phyloP scores from a whole-genome alignment of 116 monocot genomes.

The Trichopus zeylanicus region DNA sequence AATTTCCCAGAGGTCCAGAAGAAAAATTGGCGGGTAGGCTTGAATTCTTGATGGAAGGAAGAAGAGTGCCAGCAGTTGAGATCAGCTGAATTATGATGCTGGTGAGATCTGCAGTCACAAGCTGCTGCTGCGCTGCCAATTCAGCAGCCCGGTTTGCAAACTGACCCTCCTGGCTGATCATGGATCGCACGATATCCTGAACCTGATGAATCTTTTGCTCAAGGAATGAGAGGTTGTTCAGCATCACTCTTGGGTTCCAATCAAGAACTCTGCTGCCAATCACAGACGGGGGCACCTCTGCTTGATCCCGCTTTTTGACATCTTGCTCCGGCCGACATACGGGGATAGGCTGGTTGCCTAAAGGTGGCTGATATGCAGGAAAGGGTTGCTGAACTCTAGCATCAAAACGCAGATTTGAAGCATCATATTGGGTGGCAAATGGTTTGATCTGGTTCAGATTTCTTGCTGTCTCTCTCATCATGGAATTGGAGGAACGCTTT shows the following conservation, averaged over 20 bases:
- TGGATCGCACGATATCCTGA: slow-evolving; percentile 43
- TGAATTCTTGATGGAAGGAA: slow-evolving; percentile 47
- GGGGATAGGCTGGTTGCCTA: neutral
- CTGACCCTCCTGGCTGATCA: slow-evolving; percentile 27
- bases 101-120: slow-evolving; percentile 59
- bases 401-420: slow-evolving; percentile 2
- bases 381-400: neutral
- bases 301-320: neutral
- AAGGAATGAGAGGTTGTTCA: slow-evolving; percentile 69
- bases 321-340: neutral
- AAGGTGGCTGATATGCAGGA: neutral
- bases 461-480: neutral
- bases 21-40: slow-evolving; percentile 17
- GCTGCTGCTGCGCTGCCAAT: slow-evolving; percentile 50
- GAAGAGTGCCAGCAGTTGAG: slow-evolving; percentile 65
- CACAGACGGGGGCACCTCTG: neutral
- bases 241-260: slow-evolving; percentile 52
- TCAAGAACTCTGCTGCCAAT: neutral
- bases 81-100: slow-evolving; percentile 74
- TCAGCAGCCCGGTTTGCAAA: slow-evolving; percentile 16
- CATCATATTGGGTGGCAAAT: slow-evolving; percentile 2
- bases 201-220: slow-evolving; percentile 82
- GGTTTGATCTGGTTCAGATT: neutral
- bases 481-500: neutral
- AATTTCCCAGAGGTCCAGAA: slow-evolving; percentile 11